Conservation (phyloP, 2,329 filamentous ascomycete genomes). For the Pleomassaria siparia region DNA sequence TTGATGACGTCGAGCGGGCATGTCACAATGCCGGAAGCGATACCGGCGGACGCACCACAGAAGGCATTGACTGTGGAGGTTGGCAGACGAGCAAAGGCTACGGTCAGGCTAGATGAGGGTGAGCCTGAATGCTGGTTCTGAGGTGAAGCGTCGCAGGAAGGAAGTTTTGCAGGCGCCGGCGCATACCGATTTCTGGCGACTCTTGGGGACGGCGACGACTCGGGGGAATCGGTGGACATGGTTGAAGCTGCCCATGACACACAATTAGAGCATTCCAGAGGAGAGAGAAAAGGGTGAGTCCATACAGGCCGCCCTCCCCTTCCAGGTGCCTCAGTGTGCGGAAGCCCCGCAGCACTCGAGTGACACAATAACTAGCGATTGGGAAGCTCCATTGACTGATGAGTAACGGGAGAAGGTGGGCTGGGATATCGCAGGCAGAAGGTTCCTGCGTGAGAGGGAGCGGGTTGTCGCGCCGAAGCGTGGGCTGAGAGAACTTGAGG, state of each 20-base stretch:
- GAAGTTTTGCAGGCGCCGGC: slow-evolving; percentile 21
- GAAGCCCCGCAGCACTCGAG: slow-evolving; percentile 47
- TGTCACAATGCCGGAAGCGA: slow-evolving; percentile 90
- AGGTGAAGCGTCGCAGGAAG: slow-evolving; percentile 22
- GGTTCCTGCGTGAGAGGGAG: background rate
- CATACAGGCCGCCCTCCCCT: slow-evolving; percentile 45
- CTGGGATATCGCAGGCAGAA: slow-evolving; percentile 6
- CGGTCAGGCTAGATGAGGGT: slow-evolving; percentile 39
- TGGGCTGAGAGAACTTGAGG: background rate
- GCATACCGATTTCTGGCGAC: slow-evolving; percentile 36
- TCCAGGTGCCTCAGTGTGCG: slow-evolving; percentile 43
- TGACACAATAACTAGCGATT: slow-evolving; percentile 45
- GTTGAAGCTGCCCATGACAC: slow-evolving; percentile 28
- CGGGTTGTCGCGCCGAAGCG: background rate
- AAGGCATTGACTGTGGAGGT: slow-evolving; percentile 72
- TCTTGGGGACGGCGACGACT: slow-evolving; percentile 40
- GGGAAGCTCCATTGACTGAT: slow-evolving; percentile 45
- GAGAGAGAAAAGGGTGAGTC: slow-evolving; percentile 2
- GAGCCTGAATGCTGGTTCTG: slow-evolving; percentile 22
- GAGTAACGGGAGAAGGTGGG: slow-evolving; percentile 12
- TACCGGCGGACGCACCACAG: slow-evolving; percentile 83
- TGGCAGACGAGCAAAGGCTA: slow-evolving; percentile 51
- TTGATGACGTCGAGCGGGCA: slow-evolving; percentile 99
- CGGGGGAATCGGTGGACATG: slow-evolving; percentile 39
- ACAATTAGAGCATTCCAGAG: slow-evolving; percentile 19